Evolutionary conservation across 2,329 filamentous ascomycete genomes (phyloP), one percentile per base, ranked within the genome.

Genomic region (Fusarium coicis): DNA sequence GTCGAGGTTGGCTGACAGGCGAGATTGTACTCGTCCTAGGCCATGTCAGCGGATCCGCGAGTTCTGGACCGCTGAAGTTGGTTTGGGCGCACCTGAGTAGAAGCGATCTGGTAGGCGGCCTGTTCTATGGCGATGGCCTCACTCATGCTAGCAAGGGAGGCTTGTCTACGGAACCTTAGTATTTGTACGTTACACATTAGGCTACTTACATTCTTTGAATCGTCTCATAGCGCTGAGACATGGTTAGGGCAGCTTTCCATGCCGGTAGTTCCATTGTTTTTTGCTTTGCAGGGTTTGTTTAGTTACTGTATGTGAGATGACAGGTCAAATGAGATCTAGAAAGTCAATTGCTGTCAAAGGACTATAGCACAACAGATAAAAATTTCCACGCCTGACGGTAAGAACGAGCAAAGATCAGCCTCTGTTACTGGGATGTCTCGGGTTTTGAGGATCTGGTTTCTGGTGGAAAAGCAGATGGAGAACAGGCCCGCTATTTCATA

Each of bases 61-160:
- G 72, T 50, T 66, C 63, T 61, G 62, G 68, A 54, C 63, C 63
- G 58, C 72, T 74, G 57, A 37, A 26, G 40, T 55, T 60, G 34
- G 32, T 34, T 34, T 15, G 44, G 30, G 77, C 85, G 78, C 86
- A 93, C 92, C 77, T 86, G 82, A 40, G 89, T 90, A 30, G 82
- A 76, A 16, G 91, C 89, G 46, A 83, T 82, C 47, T 88, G 85
- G 74, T 90, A 93, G 18, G 91, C 89, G 16, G 87, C 85, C 50
- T 88, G 88, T 81, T 97, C 95, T 44, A 90, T 83, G 52, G 86
- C 81, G 77, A 92, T 92, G 26, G 93, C 93, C 43, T 85, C 74
- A 68, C 65, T 75, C 74, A 81, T 79, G 50, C 77, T 79, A 42
- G 78, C 73, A 11, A 82, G 75, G 10, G 76, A 79, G 44, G 76